Percentiles rank a stretch among this genome's conserved stretches.
phyloP scores from a whole-genome alignment of 129 eudicot genomes.

The Ambrosia artemisiifolia region DNA sequence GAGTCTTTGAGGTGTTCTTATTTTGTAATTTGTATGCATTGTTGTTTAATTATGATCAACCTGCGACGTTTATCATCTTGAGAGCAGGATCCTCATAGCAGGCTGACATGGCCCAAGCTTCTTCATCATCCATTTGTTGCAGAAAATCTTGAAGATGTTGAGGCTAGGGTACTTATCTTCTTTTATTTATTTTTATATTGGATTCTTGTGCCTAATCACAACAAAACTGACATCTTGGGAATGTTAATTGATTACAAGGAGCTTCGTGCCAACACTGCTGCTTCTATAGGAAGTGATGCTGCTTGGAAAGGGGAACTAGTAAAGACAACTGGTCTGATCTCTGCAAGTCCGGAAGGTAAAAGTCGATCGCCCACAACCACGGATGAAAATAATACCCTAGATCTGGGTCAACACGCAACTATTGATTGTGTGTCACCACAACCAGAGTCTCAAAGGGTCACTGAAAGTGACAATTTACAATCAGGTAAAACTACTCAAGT shows the following conservation, averaged over 20 bases:
- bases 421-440: conserved; percentile 45
- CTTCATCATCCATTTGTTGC: conserved; percentile 92
- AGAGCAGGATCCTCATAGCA: conserved; percentile 77
- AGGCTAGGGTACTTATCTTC: conserved; percentile 45
- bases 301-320: conserved; percentile 50
- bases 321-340: conserved; percentile 39
- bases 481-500: conserved; percentile 42
- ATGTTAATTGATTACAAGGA: conserved; percentile 44
- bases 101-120: conserved; percentile 96
- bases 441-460: conserved; percentile 52
- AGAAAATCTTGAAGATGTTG: conserved; percentile 59
- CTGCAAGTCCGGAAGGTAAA: conserved; percentile 68
- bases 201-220: background rate
- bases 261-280: conserved; percentile 47
- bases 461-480: conserved; percentile 49
- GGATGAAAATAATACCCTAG: conserved; percentile 38
- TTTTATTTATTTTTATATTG: background rate
- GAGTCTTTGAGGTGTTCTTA: conserved; percentile 1
- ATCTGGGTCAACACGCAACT: conserved; percentile 29
- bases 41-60: conserved; percentile 3
- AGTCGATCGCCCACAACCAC: conserved; percentile 32
- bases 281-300: conserved; percentile 58
- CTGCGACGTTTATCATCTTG: conserved; percentile 10
- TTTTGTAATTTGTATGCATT: background rate
- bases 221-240: conserved; percentile 18